A percentile compares a stretch with the other conserved stretches of the same genome.
phyloP scores from a whole-genome alignment of 2,329 filamentous ascomycete species.

The Penicillium nordicum region DNA sequence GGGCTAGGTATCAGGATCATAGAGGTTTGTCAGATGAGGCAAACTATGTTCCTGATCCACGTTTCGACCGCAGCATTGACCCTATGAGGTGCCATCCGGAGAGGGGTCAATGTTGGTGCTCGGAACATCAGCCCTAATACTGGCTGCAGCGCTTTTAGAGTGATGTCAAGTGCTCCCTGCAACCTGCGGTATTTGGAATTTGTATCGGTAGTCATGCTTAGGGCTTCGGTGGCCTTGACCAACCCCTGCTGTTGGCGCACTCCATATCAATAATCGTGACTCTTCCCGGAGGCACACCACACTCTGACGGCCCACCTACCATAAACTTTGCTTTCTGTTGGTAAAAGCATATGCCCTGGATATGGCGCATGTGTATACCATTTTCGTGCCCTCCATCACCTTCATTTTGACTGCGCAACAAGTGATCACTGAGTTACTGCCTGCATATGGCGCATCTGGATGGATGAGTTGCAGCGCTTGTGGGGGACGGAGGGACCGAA shows the following conservation, averaged over 20 bases:
- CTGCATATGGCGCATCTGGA: conserved; percentile 19
- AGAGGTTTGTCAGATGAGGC: conserved; percentile 9
- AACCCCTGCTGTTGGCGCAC: conserved; percentile 2
- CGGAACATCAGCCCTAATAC: conserved; percentile 1
- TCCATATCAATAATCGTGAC: not conserved
- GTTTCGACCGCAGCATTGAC: conserved; percentile 7
- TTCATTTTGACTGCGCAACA: conserved; percentile 15
- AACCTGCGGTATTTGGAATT: conserved; percentile 7
- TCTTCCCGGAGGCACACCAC: conserved; percentile 14
- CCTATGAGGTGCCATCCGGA: conserved; percentile 5
- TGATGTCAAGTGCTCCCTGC: conserved; percentile 15
- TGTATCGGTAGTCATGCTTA: conserved; percentile 8
- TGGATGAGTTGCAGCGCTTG: conserved; percentile 10
- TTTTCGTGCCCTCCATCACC: conserved; percentile 17
- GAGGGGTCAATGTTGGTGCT: conserved; percentile 7
- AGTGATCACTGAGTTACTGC: conserved; percentile 2
- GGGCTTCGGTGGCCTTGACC: conserved; percentile 5
- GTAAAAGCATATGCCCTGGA: conserved; percentile 17
- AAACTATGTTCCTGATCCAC: conserved; percentile 9
- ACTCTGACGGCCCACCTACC: conserved; percentile 29
- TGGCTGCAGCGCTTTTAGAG: conserved; percentile 4
- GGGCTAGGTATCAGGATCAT: not conserved
- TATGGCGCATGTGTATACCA: conserved; percentile 12
- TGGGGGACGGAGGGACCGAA: conserved; percentile 2
- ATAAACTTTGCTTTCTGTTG: conserved; percentile 27